Evolutionary conservation across 2,329 filamentous ascomycete species (phyloP), one percentile per base, ranked within the genome.

Genomic region (Aspergillus sp.): DNA sequence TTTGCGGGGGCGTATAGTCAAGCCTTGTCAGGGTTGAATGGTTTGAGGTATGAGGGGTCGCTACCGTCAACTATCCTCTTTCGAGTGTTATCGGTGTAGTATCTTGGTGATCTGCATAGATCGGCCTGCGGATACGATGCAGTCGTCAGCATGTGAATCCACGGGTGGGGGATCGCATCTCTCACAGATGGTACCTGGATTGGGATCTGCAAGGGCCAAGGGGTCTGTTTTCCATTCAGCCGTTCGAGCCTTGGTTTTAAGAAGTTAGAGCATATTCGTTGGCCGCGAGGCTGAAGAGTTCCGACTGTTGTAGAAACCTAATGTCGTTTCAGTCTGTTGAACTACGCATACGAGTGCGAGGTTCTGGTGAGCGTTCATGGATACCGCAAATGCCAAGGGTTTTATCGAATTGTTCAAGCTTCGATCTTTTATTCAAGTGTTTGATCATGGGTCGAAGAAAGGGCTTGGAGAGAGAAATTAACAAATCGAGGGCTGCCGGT

Each of bases 101-200:
- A 5, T 34, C 19, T 9, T 19, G 50, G 17, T 49, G 23, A 38
- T 54, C 48, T 47, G 28, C 30, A 17, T 38, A 47, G n/a, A 58
- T 45, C 25, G 52, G 46, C 34, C n/a, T 19, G 13, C 11, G 19
- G 45, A 54, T 54, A 54, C 52, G 52, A 54, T 46, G 52, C n/a
- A 31, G 17, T 50, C 25, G 5, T 13, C 34, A 41, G 34, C 34
- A 13, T 4, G 34, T 4, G 5, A 41, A 41, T 41, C 34, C 25
- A 34, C 23, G 15, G 34, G 11, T 13, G 34, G 34, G 34, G 34
- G 34, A 13, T 41, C 13, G 34, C 13, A 17, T 5, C 34, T 13
- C 15, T 13, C 11, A 13, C 11, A 41, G 34, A 41, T 41, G 34
- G 15, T 15, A 5, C 34, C 9, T 41, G 34, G 15, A 41, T 41